These are phyloP conservation scores for Russula vinacea DNA, from an alignment of 768 basidiomycete species.

Conservation along the genomic window DNA sequence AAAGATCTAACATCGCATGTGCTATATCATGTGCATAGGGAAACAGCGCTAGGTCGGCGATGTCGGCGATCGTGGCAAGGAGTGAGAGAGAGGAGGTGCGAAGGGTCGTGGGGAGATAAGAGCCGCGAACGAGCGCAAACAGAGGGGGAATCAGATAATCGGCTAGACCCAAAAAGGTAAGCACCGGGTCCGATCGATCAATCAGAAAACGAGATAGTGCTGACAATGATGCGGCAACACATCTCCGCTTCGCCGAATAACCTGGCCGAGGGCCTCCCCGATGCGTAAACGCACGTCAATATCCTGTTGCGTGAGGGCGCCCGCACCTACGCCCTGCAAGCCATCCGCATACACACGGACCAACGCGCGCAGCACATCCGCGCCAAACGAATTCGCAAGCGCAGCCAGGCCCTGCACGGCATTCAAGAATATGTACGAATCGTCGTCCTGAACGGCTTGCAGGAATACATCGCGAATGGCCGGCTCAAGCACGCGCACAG, in stretches of 20 bases:
- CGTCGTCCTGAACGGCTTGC: constrained; percentile 81
- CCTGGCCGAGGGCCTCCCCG: constrained; percentile 80
- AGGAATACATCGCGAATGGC: constrained; percentile 86
- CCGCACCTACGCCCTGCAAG: constrained; percentile 49
- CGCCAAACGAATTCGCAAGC: constrained; percentile 76
- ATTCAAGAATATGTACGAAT: constrained; percentile 93
- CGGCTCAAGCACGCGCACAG: constrained; percentile 66
- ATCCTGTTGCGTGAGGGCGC: constrained; percentile 52
- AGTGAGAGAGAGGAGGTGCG: constrained; percentile 67
- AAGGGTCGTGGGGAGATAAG: constrained; percentile 65
- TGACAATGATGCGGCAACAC: constrained; percentile 67
- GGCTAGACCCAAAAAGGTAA: constrained; percentile 42
- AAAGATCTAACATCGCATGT: constrained; percentile 69
- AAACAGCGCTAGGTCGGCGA: constrained; percentile 58
- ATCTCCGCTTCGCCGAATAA: constrained; percentile 70
- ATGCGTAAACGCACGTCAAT: constrained; percentile 72
- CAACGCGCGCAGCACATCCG: constrained; percentile 64
- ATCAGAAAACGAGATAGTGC: constrained; percentile 26
- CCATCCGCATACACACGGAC: constrained; percentile 62
- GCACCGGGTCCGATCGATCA: constrained; percentile 13
- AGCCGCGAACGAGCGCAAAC: constrained; percentile 56
- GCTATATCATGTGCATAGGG: constrained; percentile 61
- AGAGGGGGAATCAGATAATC: constrained; percentile 71
- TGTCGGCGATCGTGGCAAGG: constrained; percentile 68
- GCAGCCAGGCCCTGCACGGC: constrained; percentile 87